A percentile compares a stretch with the other conserved stretches of the same genome.
Conservation (phyloP, 768 basidiomycete species). For the Lactarius quietus region DNA sequence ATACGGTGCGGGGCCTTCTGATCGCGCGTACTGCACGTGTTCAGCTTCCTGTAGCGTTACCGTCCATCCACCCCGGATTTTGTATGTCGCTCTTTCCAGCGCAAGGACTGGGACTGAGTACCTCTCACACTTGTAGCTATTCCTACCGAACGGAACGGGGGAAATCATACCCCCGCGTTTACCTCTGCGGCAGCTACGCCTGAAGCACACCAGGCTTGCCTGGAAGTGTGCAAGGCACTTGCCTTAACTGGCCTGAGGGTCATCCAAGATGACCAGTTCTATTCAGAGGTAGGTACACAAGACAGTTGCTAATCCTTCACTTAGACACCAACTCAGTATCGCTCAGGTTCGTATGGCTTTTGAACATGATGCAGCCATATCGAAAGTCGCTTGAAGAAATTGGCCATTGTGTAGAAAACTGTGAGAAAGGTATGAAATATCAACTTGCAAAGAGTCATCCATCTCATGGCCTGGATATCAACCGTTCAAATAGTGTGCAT, state of each 20-base stretch:
- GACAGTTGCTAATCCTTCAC: not conserved
- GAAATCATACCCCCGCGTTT: constrained; percentile 75
- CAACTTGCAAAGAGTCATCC: not conserved
- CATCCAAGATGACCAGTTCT: constrained; percentile 64
- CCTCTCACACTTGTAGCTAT: constrained; percentile 49
- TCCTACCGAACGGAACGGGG: constrained; percentile 65
- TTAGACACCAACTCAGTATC: not conserved
- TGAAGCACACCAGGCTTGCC: constrained; percentile 60
- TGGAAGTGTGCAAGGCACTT: constrained; percentile 66
- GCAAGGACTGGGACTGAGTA: not conserved
- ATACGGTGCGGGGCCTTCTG: constrained; percentile 47
- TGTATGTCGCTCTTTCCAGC: constrained; percentile 35
- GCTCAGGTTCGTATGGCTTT: constrained; percentile 21
- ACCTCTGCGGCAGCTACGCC: constrained; percentile 56
- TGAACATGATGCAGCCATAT: constrained; percentile 17
- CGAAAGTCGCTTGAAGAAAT: constrained; percentile 10
- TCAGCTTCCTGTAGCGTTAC: constrained; percentile 41
- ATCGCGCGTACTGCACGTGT: not conserved
- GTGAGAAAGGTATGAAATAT: not conserved
- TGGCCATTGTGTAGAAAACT: not conserved
- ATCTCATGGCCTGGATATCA: not conserved
- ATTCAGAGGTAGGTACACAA: constrained; percentile 53
- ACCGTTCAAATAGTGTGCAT: not conserved
- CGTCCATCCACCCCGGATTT: constrained; percentile 72
- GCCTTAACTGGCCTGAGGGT: constrained; percentile 67